Percentiles rank a stretch among this genome's conserved stretches.
Evolutionary conservation across 352 stramenopile species (phyloP).

Genomic region (Globisporangium alternatum): DNA sequence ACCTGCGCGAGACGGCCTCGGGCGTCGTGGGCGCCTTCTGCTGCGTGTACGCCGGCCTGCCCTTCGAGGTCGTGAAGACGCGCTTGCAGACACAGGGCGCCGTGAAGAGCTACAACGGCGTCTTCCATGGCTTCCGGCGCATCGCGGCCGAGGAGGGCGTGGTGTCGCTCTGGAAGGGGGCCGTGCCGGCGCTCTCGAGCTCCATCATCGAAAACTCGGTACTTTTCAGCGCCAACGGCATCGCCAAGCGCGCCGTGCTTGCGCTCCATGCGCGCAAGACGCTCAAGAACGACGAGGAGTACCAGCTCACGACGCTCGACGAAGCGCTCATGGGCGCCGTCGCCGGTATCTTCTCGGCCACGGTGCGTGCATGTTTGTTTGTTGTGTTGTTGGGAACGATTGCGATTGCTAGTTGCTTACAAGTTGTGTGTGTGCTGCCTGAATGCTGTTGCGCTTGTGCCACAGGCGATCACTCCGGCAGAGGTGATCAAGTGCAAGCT

Average conservation of each 20-base stretch:
- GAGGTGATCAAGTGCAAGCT: slow-evolving; percentile 88
- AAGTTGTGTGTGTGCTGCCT: background rate
- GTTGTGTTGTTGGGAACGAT: background rate
- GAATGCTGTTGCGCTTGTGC: slow-evolving; percentile 4
- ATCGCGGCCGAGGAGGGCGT: slow-evolving; percentile 75
- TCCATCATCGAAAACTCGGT: slow-evolving; percentile 90
- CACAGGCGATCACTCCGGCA: slow-evolving; percentile 75
- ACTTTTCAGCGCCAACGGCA: slow-evolving; percentile 85
- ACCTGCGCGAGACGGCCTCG: slow-evolving; percentile 71
- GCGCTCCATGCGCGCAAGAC: slow-evolving; percentile 45
- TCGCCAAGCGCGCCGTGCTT: slow-evolving; percentile 66
- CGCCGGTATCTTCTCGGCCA: slow-evolving; percentile 82
- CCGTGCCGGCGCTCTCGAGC: slow-evolving; percentile 79
- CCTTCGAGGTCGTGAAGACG: slow-evolving; percentile 88
- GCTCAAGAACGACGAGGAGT: slow-evolving; percentile 35
- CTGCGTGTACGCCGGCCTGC: slow-evolving; percentile 81
- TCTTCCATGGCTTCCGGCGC: slow-evolving; percentile 62
- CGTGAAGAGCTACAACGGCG: slow-evolving; percentile 54
- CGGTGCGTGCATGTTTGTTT: slow-evolving; percentile 29
- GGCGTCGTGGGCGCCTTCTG: slow-evolving; percentile 77
- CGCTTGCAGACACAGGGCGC: slow-evolving; percentile 76
- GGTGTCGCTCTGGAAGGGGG: slow-evolving; percentile 85
- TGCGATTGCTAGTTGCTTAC: background rate
- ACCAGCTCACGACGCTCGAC: slow-evolving; percentile 74
- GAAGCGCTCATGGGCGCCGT: slow-evolving; percentile 82